A percentile compares a stretch with the other conserved stretches of the same genome.
Evolutionary conservation across 805 yeast species (phyloP).

Genomic region (Candida odintsovae): DNA sequence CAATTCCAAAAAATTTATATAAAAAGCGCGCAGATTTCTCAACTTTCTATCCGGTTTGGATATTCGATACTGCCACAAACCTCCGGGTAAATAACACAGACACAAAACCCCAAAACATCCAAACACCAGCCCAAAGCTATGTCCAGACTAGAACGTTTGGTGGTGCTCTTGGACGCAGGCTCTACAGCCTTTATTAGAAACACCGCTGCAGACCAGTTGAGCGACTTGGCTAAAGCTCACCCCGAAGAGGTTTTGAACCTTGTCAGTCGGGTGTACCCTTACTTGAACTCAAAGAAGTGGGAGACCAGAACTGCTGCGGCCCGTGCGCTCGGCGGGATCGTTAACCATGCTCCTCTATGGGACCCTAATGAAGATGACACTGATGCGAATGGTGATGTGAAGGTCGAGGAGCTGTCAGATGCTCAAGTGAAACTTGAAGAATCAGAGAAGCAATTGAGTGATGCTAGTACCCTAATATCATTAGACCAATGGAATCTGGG

Average conservation of each 20-base stretch:
- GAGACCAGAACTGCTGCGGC: slow-evolving; percentile 96
- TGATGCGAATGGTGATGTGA: slow-evolving; percentile 11
- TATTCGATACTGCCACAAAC: background rate
- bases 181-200: slow-evolving; percentile 89
- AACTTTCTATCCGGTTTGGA: background rate
- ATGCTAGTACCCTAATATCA: slow-evolving; percentile 25
- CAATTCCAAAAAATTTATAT: slow-evolving; percentile 6
- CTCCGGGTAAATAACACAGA: background rate
- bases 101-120: background rate
- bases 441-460: slow-evolving; percentile 24
- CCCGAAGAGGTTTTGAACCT: slow-evolving; percentile 87
- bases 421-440: slow-evolving; percentile 20
- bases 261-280: slow-evolving; percentile 87
- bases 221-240: slow-evolving; percentile 89
- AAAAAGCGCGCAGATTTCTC: slow-evolving; percentile 11
- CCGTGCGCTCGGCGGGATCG: slow-evolving; percentile 89
- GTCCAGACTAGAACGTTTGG: slow-evolving; percentile 40
- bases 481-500: slow-evolving; percentile 46
- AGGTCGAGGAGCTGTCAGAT: slow-evolving; percentile 13
- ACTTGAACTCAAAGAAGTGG: slow-evolving; percentile 79
- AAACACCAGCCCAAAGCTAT: slow-evolving; percentile 10
- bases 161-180: slow-evolving; percentile 74
- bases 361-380: slow-evolving; percentile 51
- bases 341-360: slow-evolving; percentile 73
- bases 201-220: slow-evolving; percentile 95